Evolutionary conservation across 2,329 filamentous ascomycete species (phyloP).

Genomic region (Aspergillus transmontanensis): DNA sequence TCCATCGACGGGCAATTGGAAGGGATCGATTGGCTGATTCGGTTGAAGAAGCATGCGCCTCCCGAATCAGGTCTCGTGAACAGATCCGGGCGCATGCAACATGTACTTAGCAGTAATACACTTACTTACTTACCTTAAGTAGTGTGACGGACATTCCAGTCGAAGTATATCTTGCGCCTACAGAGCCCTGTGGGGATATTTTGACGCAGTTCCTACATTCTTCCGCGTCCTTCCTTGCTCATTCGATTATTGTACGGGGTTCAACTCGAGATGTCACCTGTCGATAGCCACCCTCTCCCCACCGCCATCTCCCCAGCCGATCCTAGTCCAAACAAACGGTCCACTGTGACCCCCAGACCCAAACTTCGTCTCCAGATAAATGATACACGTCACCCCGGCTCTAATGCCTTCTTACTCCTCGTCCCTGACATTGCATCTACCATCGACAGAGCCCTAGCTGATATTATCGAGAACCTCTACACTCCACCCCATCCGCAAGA

Average conservation of each 20-base stretch:
- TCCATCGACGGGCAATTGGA: not conserved
- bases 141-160: not conserved
- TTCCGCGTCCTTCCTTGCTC: not conserved
- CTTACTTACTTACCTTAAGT: not conserved
- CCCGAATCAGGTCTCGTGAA: not conserved
- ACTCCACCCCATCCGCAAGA: constrained; percentile 22
- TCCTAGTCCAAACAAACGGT: constrained; percentile 2
- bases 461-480: constrained; percentile 76
- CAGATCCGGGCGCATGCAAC: not conserved
- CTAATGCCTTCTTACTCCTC: constrained; percentile 62
- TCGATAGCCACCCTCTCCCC: not conserved
- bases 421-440: constrained; percentile 63
- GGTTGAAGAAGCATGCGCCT: not conserved
- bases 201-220: not conserved
- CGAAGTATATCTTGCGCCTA: not conserved
- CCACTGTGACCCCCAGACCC: constrained; percentile 27
- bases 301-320: constrained; percentile 22
- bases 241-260: not conserved
- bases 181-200: not conserved
- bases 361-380: constrained; percentile 41
- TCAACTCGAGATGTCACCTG: not conserved
- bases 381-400: constrained; percentile 51
- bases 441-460: constrained; percentile 64
- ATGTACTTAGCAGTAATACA: not conserved
- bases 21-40: not conserved